These are phyloP conservation scores for Coemansia sp. DNA, from an alignment of 192 early-diverging fungal genomes.

Conservation along the genomic window DNA sequence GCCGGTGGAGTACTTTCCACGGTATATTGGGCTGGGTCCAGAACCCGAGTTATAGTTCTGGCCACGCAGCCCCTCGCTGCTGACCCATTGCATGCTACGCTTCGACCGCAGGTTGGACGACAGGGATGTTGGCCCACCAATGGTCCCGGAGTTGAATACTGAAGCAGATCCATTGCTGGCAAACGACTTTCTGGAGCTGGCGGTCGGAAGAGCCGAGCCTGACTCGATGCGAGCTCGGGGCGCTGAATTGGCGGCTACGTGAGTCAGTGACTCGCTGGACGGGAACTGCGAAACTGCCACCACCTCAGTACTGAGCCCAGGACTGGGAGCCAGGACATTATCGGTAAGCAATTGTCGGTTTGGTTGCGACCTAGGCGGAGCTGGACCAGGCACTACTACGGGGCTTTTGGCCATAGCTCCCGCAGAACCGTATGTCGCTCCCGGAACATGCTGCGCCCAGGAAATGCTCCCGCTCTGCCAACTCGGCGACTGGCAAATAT, in stretches of 20 bases:
- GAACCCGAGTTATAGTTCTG: conserved; percentile 22
- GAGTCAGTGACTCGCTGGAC: conserved; percentile 8
- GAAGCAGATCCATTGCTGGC: conserved; percentile 24
- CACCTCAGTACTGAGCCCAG: conserved; percentile 20
- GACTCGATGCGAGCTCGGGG: neutral
- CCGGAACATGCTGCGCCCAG: conserved; percentile 23
- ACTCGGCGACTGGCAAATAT: conserved; percentile 42
- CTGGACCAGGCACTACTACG: conserved; percentile 1
- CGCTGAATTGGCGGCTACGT: neutral
- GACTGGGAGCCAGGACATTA: neutral
- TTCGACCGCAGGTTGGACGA: conserved; percentile 40
- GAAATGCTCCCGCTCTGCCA: conserved; percentile 51
- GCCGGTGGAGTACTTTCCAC: conserved; percentile 35
- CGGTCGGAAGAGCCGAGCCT: conserved; percentile 1
- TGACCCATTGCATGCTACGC: conserved; percentile 35
- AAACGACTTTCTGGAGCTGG: conserved; percentile 21
- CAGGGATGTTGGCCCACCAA: conserved; percentile 26
- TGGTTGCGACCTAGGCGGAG: conserved; percentile 3
- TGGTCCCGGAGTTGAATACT: conserved; percentile 23
- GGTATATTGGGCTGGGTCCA: conserved; percentile 33
- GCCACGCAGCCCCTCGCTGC: conserved; percentile 33
- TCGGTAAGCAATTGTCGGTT: conserved; percentile 1
- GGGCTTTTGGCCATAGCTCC: conserved; percentile 27
- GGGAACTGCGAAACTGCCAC: conserved; percentile 31
- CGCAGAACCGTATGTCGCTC: conserved; percentile 25